These are phyloP conservation scores for Acaromyces ingoldii DNA, from an alignment of 1,284 basidiomycete genomes.

Conservation along the genomic window DNA sequence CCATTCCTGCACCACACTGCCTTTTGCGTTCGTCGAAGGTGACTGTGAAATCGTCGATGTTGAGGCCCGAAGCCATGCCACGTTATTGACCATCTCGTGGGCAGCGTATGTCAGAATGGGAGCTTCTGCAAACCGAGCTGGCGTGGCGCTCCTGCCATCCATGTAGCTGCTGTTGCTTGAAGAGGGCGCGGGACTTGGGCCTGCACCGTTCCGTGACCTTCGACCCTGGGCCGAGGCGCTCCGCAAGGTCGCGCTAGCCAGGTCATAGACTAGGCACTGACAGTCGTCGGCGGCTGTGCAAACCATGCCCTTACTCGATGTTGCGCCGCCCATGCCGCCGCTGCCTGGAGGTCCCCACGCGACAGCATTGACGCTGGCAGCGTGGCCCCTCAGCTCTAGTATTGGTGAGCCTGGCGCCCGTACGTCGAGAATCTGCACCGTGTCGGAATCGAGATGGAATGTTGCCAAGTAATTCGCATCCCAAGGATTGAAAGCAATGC, in stretches of 20 bases:
- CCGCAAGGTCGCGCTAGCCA: conserved; percentile 44
- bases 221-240: conserved; percentile 47
- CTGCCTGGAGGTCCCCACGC: conserved; percentile 48
- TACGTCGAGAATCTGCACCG: conserved; percentile 50
- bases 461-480: conserved; percentile 52
- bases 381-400: conserved; percentile 47
- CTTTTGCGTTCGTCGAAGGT: not conserved
- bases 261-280: conserved; percentile 48
- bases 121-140: conserved; percentile 20
- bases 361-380: conserved; percentile 43
- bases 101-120: conserved; percentile 47
- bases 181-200: conserved; percentile 27
- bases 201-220: conserved; percentile 41
- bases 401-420: conserved; percentile 49
- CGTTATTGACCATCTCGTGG: conserved; percentile 49
- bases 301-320: conserved; percentile 49
- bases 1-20: conserved; percentile 46
- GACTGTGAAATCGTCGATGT: not conserved
- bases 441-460: conserved; percentile 47
- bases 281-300: conserved; percentile 48
- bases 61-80: conserved; percentile 36
- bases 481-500: conserved; percentile 52
- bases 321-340: no score
- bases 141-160: not conserved
- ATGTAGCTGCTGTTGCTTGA: not conserved